These are phyloP conservation scores for Cystofilobasidium bisporidii DNA, from an alignment of 768 basidiomycete genomes.

Conservation along the genomic window DNA sequence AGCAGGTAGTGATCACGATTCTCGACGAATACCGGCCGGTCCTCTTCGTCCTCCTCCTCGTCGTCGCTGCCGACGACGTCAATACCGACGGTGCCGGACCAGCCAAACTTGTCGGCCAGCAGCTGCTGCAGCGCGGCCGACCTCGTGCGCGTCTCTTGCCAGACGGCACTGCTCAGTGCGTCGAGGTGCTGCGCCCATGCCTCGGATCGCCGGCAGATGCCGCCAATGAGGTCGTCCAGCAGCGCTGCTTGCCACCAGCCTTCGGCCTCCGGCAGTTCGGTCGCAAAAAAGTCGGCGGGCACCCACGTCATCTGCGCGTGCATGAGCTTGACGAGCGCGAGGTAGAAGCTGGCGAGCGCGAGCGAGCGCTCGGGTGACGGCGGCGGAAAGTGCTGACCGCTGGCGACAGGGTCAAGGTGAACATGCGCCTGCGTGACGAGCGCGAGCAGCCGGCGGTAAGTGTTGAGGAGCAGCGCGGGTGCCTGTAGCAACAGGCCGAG, in stretches of 20 bases:
- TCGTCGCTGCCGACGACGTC: not conserved
- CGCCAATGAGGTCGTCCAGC: not conserved
- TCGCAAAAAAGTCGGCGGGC: slow-evolving; percentile 3
- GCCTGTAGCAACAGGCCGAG: slow-evolving; percentile 5
- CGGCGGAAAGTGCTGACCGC: not conserved
- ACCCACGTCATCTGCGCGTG: slow-evolving; percentile 10
- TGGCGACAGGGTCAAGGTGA: slow-evolving; percentile 4
- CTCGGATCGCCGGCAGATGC: not conserved
- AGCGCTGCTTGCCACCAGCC: slow-evolving; percentile 3
- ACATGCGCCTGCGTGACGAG: slow-evolving; percentile 18
- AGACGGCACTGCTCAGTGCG: not conserved
- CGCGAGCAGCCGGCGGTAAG: slow-evolving; percentile 16
- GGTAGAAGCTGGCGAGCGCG: slow-evolving; percentile 9
- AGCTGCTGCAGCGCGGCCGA: slow-evolving; percentile 2
- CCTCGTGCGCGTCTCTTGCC: not conserved
- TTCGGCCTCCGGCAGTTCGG: slow-evolving; percentile 21
- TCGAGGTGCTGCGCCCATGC: not conserved
- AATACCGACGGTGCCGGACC: not conserved
- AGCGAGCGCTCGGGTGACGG: not conserved
- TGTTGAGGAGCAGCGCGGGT: slow-evolving; percentile 15
- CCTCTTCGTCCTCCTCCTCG: slow-evolving; percentile 23
- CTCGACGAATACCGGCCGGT: slow-evolving; percentile 22
- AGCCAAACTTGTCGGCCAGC: slow-evolving; percentile 17
- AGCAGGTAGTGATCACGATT: not conserved
- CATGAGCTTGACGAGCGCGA: slow-evolving; percentile 6